These are phyloP conservation scores for Marasmius fiardii DNA, from an alignment of 1,284 basidiomycete species.

Conservation along the genomic window DNA sequence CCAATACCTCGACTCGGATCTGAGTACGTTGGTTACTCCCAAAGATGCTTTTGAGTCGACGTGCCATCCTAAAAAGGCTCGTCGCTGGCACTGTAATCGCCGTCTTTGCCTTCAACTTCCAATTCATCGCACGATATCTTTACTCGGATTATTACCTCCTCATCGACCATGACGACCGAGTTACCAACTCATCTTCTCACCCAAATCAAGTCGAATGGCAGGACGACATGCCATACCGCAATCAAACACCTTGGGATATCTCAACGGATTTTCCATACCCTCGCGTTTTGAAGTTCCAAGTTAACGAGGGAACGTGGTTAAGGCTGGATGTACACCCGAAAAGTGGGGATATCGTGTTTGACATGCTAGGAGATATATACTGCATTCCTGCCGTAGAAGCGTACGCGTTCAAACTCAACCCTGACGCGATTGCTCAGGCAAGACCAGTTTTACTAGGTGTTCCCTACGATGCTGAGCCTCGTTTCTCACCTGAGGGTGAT, in stretches of 20 bases:
- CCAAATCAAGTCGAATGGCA: slow-evolving; percentile 33
- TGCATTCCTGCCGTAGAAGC: slow-evolving; percentile 50
- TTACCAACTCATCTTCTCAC: too few species aligned
- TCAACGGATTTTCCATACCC: slow-evolving; percentile 73
- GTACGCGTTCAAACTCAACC: too few species aligned
- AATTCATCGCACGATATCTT: too few species aligned
- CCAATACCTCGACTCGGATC: too few species aligned
- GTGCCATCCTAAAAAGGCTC: too few species aligned
- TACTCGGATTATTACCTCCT: neutral
- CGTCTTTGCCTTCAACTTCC: too few species aligned
- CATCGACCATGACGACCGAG: too few species aligned
- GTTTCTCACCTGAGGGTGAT: slow-evolving; percentile 64
- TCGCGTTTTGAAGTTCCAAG: slow-evolving; percentile 61
- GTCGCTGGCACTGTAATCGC: too few species aligned
- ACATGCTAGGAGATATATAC: slow-evolving; percentile 72
- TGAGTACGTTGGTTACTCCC: too few species aligned
- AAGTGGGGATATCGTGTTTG: slow-evolving; percentile 69
- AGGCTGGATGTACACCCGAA: slow-evolving; percentile 66
- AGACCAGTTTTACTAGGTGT: slow-evolving; percentile 54
- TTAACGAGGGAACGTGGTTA: slow-evolving; percentile 70
- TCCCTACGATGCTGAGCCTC: slow-evolving; percentile 68
- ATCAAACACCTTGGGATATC: slow-evolving; percentile 69
- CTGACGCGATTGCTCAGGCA: slow-evolving; percentile 30
- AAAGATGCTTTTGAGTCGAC: too few species aligned
- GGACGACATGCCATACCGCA: slow-evolving; percentile 61